These are phyloP conservation scores for Malassezia caprae DNA, from an alignment of 1,284 basidiomycete species.

Conservation along the genomic window DNA sequence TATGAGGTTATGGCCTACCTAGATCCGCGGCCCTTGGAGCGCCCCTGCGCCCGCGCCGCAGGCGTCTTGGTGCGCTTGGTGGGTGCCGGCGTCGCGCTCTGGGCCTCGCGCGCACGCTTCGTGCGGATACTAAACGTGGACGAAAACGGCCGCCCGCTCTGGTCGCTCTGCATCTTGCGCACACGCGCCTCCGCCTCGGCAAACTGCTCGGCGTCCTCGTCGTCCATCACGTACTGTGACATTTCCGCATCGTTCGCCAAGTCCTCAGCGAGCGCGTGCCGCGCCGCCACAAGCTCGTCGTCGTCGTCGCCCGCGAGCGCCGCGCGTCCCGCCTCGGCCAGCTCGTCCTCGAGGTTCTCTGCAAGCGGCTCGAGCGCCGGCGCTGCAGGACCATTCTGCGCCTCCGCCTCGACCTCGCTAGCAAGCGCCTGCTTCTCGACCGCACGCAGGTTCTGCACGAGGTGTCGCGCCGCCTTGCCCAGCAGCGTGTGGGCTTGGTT, in stretches of 20 bases:
- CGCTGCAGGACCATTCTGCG: conserved; percentile 2
- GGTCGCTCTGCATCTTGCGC: conserved; percentile 23
- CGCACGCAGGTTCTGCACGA: conserved; percentile 67
- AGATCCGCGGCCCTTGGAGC: neutral
- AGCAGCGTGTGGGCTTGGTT: conserved; percentile 83
- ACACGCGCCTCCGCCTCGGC: conserved; percentile 39
- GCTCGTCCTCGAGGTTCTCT: conserved; percentile 28
- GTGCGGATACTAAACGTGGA: conserved; percentile 18
- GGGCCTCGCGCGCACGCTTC: neutral
- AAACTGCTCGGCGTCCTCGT: conserved; percentile 27
- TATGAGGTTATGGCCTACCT: neutral
- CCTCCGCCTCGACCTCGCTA: conserved; percentile 17
- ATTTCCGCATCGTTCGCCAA: conserved; percentile 31
- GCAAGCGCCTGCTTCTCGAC: conserved; percentile 58
- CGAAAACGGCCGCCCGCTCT: conserved; percentile 21
- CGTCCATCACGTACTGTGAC: conserved; percentile 29
- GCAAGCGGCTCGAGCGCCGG: conserved; percentile 18
- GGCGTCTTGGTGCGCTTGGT: neutral
- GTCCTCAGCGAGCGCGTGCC: conserved; percentile 11
- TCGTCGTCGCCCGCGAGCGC: conserved; percentile 21
- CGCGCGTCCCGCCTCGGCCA: conserved; percentile 26
- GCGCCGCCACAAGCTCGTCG: conserved; percentile 15
- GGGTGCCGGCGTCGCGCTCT: neutral
- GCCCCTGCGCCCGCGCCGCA: neutral
- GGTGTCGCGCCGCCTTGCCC: conserved; percentile 77